These are phyloP conservation scores for Calonectria leucothoes DNA, from an alignment of 2,329 filamentous ascomycete species.

Conservation along the genomic window DNA sequence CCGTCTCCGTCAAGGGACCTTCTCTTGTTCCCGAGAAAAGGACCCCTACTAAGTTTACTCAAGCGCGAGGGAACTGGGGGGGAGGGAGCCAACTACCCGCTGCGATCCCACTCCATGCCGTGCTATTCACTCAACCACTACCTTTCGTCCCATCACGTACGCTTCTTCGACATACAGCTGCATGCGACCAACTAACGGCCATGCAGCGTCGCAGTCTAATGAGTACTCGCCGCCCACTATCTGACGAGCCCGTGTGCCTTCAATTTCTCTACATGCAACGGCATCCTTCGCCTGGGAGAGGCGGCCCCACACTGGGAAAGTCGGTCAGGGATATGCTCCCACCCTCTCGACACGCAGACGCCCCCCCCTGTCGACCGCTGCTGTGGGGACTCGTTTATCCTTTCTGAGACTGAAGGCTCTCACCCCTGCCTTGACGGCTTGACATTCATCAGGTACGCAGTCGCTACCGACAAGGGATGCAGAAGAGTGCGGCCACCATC, in stretches of 20 bases:
- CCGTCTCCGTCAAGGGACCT: constrained; percentile 17
- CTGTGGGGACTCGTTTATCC: constrained; percentile 35
- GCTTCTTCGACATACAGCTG: constrained; percentile 18
- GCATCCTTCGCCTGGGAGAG: constrained; percentile 44
- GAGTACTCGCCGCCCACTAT: constrained; percentile 30
- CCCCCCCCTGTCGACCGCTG: constrained; percentile 30
- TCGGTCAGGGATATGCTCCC: constrained; percentile 47
- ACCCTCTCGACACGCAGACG: constrained; percentile 26
- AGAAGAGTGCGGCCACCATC: constrained; percentile 39
- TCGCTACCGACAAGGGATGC: constrained; percentile 29
- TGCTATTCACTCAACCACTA: constrained; percentile 18
- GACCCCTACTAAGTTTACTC: constrained; percentile 25
- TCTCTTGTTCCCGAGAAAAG: constrained; percentile 26
- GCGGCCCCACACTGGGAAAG: constrained; percentile 41
- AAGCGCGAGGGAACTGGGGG: constrained; percentile 10
- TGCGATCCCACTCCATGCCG: constrained; percentile 7
- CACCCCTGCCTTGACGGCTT: constrained; percentile 32
- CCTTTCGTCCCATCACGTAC: constrained; percentile 25
- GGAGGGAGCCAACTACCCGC: constrained; percentile 13
- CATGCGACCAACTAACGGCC: constrained; percentile 37
- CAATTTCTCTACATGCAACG: constrained; percentile 45
- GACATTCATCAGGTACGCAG: constrained; percentile 40
- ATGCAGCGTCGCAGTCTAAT: constrained; percentile 37
- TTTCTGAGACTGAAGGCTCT: constrained; percentile 31
- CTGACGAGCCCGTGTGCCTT: constrained; percentile 44